Conservation (phyloP, 768 basidiomycete species). For the Boletellus emodensis region DNA sequence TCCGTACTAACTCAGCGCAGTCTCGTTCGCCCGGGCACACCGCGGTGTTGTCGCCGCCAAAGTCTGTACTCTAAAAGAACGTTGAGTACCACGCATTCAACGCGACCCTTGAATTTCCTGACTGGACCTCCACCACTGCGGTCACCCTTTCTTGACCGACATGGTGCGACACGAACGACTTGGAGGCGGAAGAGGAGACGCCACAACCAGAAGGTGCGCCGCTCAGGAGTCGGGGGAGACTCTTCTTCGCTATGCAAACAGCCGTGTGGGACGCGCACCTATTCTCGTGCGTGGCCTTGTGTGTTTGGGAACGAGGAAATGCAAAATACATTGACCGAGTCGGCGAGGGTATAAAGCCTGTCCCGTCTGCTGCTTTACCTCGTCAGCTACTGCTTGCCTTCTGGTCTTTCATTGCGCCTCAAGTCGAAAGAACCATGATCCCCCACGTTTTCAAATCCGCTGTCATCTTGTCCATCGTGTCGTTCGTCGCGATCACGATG, state of each 20-base stretch:
- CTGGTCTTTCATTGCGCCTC: background rate
- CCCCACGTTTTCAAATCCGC: slow-evolving; percentile 9
- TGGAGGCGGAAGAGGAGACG: slow-evolving; percentile 2
- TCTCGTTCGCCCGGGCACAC: background rate
- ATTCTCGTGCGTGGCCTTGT: background rate
- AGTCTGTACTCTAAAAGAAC: too few species aligned
- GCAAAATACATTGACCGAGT: slow-evolving; percentile 4
- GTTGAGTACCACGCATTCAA: too few species aligned
- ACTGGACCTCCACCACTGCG: too few species aligned
- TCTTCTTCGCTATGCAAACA: slow-evolving; percentile 9
- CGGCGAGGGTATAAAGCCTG: slow-evolving; percentile 12
- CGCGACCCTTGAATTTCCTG: too few species aligned
- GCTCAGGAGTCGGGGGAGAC: background rate
- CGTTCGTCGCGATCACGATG: slow-evolving; percentile 3
- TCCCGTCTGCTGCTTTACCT: background rate
- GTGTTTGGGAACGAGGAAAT: background rate
- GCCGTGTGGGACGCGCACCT: background rate
- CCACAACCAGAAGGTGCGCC: slow-evolving; percentile 4
- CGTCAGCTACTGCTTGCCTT: background rate
- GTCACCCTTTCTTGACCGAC: too few species aligned
- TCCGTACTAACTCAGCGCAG: background rate
- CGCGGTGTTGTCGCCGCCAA: background rate
- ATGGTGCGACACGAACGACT: too few species aligned
- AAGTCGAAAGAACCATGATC: slow-evolving; percentile 8
- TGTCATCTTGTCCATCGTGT: slow-evolving; percentile 7